Evolutionary conservation across 2,329 filamentous ascomycete genomes (phyloP).

Genomic region (Colletotrichum sp.): DNA sequence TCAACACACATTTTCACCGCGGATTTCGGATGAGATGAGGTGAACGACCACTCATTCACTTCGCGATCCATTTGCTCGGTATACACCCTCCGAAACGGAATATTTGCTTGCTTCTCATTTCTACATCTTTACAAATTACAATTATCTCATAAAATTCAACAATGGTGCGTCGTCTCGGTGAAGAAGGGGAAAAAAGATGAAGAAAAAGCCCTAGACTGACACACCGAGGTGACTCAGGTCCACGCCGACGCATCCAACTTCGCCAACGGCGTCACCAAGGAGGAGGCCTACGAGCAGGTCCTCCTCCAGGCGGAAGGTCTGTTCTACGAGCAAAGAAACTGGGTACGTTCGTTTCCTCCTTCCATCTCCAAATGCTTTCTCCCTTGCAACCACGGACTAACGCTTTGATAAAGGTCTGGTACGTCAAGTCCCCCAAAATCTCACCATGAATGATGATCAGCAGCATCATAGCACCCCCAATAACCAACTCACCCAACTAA

Average conservation of each 20-base stretch:
- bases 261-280: conserved; percentile 67
- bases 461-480: background rate
- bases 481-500: background rate
- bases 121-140: fast-evolving
- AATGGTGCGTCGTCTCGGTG: background rate
- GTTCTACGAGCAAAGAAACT: conserved; percentile 77
- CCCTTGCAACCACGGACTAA: background rate
- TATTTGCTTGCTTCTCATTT: background rate
- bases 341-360: conserved; percentile 59
- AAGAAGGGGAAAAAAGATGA: background rate
- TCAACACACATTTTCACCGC: conserved; percentile 11
- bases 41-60: background rate
- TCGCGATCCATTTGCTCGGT: background rate
- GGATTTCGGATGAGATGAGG: background rate
- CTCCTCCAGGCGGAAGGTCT: conserved; percentile 72
- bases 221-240: conserved; percentile 51
- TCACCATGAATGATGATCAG: background rate
- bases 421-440: conserved; percentile 15
- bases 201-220: background rate
- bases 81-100: fast-evolving
- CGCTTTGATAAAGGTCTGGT: conserved; percentile 44
- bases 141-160: background rate
- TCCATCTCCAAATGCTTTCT: background rate
- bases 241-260: conserved; percentile 84
- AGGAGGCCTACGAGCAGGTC: conserved; percentile 76